These are phyloP conservation scores for Pestalotiopsis sp. DNA, from an alignment of 2,329 filamentous ascomycete species.

Conservation along the genomic window DNA sequence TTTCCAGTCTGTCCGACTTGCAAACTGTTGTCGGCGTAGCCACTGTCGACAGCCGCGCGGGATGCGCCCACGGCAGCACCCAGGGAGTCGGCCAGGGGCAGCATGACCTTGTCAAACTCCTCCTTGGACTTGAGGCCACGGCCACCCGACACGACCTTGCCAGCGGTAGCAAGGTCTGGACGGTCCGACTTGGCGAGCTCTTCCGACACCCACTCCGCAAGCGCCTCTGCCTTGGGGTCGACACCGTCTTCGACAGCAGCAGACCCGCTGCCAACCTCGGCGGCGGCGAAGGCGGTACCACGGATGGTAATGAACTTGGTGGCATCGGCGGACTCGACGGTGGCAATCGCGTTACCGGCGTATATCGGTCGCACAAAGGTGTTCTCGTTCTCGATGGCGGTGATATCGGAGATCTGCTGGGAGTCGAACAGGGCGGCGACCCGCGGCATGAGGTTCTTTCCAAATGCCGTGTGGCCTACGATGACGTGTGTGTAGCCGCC, in stretches of 20 bases:
- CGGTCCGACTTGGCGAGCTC: slow-evolving; percentile 91
- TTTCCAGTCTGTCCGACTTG: slow-evolving; percentile 99
- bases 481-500: slow-evolving; percentile 92
- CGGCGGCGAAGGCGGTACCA: slow-evolving; percentile 85
- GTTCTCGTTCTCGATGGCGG: slow-evolving; percentile 81
- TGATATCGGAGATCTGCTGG: slow-evolving; percentile 94
- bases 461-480: slow-evolving; percentile 90
- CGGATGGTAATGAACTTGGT: slow-evolving; percentile 92
- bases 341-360: slow-evolving; percentile 95
- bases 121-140: slow-evolving; percentile 97
- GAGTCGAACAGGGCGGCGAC: slow-evolving; percentile 89
- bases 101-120: slow-evolving; percentile 91
- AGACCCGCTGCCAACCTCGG: slow-evolving; percentile 70
- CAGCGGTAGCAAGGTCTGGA: slow-evolving; percentile 88
- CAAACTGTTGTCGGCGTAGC: slow-evolving; percentile 96
- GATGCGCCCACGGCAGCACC: slow-evolving; percentile 96
- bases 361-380: slow-evolving; percentile 97
- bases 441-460: slow-evolving; percentile 90
- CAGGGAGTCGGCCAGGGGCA: slow-evolving; percentile 87
- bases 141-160: slow-evolving; percentile 88
- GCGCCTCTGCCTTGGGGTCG: slow-evolving; percentile 76
- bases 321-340: slow-evolving; percentile 84
- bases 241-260: slow-evolving; percentile 78
- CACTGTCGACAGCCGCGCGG: slow-evolving; percentile 92
- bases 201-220: slow-evolving; percentile 91